Conservation (phyloP, 768 basidiomycete genomes). For the Amanita inopinata region DNA sequence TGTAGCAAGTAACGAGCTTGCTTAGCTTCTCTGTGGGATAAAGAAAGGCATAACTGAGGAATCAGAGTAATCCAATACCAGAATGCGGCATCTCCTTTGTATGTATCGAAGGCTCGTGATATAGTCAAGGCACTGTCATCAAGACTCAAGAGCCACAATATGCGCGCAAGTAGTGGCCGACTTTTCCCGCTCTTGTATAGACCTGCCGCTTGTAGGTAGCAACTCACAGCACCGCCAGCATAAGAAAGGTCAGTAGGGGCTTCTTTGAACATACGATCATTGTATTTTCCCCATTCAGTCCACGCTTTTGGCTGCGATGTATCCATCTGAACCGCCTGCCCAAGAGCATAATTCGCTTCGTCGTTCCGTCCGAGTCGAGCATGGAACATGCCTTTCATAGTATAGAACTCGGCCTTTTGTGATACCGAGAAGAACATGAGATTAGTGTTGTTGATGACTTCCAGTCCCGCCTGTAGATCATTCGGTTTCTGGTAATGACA, state of each 20-base stretch:
- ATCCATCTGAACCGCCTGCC: slow-evolving; percentile 93
- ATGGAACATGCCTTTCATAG: slow-evolving; percentile 97
- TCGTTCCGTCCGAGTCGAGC: slow-evolving; percentile 77
- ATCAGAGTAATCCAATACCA: slow-evolving; percentile 99
- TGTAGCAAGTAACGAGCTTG: slow-evolving; percentile 85
- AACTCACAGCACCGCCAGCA: slow-evolving; percentile 90
- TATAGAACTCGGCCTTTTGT: slow-evolving; percentile 98
- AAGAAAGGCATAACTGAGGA: slow-evolving; percentile 84
- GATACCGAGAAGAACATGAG: slow-evolving; percentile 90
- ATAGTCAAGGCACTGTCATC: slow-evolving; percentile 71
- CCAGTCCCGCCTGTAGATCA: slow-evolving; percentile 88
- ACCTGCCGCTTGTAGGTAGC: slow-evolving; percentile 95
- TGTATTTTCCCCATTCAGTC: slow-evolving; percentile 97
- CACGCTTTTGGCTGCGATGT: slow-evolving; percentile 93
- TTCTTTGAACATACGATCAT: slow-evolving; percentile 90
- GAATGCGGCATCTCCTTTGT: slow-evolving; percentile 91
- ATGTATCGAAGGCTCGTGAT: slow-evolving; percentile 81
- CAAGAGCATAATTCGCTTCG: slow-evolving; percentile 87
- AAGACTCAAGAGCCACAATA: slow-evolving; percentile 93
- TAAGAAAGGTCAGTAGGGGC: slow-evolving; percentile 59
- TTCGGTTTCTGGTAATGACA: slow-evolving; percentile 96
- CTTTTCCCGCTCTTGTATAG: slow-evolving; percentile 91
- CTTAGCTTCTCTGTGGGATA: slow-evolving; percentile 87
- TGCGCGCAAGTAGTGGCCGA: slow-evolving; percentile 80
- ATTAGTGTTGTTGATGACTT: slow-evolving; percentile 99